Conservation (phyloP, 2,329 filamentous ascomycete species). For the Penicillium sp. region DNA sequence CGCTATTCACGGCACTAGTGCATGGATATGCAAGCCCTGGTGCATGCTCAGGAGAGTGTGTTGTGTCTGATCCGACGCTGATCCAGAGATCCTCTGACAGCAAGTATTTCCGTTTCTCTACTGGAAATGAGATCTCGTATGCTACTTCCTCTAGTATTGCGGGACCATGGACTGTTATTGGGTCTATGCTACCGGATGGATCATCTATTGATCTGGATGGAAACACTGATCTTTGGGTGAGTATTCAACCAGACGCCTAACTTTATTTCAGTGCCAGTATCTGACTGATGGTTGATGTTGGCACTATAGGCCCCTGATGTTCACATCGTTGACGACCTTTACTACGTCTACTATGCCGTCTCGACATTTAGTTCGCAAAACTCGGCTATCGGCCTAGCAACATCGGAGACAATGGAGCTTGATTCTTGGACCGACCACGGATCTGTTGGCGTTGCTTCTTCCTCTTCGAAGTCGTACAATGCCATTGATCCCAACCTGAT, state of each 20-base stretch:
- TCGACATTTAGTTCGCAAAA: slow-evolving; percentile 61
- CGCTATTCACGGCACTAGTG: slow-evolving; percentile 16
- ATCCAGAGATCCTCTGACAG: slow-evolving; percentile 50
- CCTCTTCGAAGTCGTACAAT: slow-evolving; percentile 51
- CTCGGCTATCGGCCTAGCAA: slow-evolving; percentile 64
- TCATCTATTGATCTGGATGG: slow-evolving; percentile 49
- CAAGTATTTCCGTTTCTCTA: slow-evolving; percentile 57
- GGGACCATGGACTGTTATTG: slow-evolving; percentile 53
- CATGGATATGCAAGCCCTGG: slow-evolving; percentile 33
- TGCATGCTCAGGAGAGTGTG: slow-evolving; percentile 32
- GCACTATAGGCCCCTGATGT: slow-evolving; percentile 63
- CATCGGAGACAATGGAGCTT: slow-evolving; percentile 42
- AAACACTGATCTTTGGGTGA: slow-evolving; percentile 52
- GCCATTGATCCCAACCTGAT: slow-evolving; percentile 62
- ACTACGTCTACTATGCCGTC: slow-evolving; percentile 66
- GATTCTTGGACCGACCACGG: slow-evolving; percentile 39
- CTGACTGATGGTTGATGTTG: background rate
- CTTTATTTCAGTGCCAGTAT: background rate
- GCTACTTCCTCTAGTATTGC: slow-evolving; percentile 48
- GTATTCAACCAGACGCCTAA: background rate
- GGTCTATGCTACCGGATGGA: slow-evolving; percentile 47
- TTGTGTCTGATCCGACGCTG: slow-evolving; percentile 50
- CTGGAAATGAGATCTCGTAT: slow-evolving; percentile 51
- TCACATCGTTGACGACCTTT: slow-evolving; percentile 55
- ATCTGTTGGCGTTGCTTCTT: slow-evolving; percentile 37